Evolutionary conservation across 805 yeast species (phyloP), one percentile per base, ranked within the genome.

Genomic region (Ascoidea asiatica): DNA sequence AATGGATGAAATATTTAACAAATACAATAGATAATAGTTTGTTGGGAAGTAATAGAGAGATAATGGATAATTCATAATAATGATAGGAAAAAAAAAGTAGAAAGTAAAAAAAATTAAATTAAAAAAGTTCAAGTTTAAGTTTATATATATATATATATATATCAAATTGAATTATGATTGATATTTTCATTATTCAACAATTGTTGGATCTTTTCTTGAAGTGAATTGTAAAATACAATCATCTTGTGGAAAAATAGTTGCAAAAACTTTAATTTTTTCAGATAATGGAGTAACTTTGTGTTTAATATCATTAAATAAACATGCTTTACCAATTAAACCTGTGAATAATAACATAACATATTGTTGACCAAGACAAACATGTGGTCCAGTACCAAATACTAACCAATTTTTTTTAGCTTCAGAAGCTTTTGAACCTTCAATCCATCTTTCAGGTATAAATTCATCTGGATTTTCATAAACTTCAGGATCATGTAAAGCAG

Each of bases 171-270:
- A n/a, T n/a, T n/a, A n/a, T n/a, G n/a, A n/a, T n/a, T n/a, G n/a
- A n/a, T n/a, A n/a, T n/a, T n/a, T n/a, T n/a, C n/a, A n/a, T 46
- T 21, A 44, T 50, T 52, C 55, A 21, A 52, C 38, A 15, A 48
- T 48, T 3, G 56, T 42, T 21, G 81, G 78, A 51, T 49, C 47
- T 17, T 83, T 83, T 66, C 92, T 77, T 53, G 59, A 67, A 42
- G 67, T 70, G 70, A 89, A 90, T 54, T 79, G 69, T 60, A 92
- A 66, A 52, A 85, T 75, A 59, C 95, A 77, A 62, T 92, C 96
- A 65, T 92, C 98, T 62, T 86, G 79, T 21, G 98, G 98, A 83
- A 92, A 92, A 60, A 92, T 88, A 18, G 98, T 92, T 21, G 98
- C 98, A 61, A 92, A 92, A 37, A 92, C 97, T 59, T 87, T 85